Evolutionary conservation across 2,329 filamentous ascomycete genomes (phyloP).

Genomic region (Aureobasidium melanogenum): DNA sequence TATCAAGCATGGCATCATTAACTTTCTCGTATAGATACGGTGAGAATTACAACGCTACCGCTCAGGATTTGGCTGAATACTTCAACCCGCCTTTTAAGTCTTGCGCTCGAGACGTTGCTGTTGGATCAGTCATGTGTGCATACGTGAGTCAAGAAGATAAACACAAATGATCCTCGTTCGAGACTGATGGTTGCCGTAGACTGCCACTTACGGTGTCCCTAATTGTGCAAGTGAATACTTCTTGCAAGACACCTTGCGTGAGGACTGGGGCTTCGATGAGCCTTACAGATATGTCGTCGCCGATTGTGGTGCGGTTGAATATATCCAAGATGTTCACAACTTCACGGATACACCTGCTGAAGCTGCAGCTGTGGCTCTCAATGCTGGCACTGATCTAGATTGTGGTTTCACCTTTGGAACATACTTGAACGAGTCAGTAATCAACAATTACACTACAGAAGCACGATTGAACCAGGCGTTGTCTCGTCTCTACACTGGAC

Average conservation of each 20-base stretch:
- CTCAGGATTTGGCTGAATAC: slow-evolving; percentile 58
- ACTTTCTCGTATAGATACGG: not conserved
- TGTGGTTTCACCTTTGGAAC: slow-evolving; percentile 41
- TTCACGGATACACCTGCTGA: slow-evolving; percentile 34
- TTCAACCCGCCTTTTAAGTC: slow-evolving; percentile 57
- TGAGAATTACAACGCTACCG: slow-evolving; percentile 14
- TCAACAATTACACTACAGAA: slow-evolving; percentile 32
- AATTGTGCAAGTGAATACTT: slow-evolving; percentile 56
- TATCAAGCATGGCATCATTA: not conserved
- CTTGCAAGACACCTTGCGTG: slow-evolving; percentile 52
- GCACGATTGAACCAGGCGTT: slow-evolving; percentile 43
- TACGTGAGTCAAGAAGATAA: slow-evolving; percentile 26
- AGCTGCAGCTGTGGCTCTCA: slow-evolving; percentile 40
- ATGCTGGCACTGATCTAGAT: slow-evolving; percentile 45
- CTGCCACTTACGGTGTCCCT: slow-evolving; percentile 57
- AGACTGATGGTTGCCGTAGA: slow-evolving; percentile 19
- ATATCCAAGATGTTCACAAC: slow-evolving; percentile 45
- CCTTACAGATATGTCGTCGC: slow-evolving; percentile 55
- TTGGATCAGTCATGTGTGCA: slow-evolving; percentile 47
- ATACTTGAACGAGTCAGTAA: slow-evolving; percentile 34
- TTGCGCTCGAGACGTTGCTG: slow-evolving; percentile 35
- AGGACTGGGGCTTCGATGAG: slow-evolving; percentile 56
- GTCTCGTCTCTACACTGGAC: slow-evolving; percentile 43
- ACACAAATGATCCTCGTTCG: not conserved
- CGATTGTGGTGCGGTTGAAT: slow-evolving; percentile 56